These are phyloP conservation scores for Thielaviopsis ethacetica DNA, from an alignment of 2,329 filamentous ascomycete genomes.

Conservation along the genomic window DNA sequence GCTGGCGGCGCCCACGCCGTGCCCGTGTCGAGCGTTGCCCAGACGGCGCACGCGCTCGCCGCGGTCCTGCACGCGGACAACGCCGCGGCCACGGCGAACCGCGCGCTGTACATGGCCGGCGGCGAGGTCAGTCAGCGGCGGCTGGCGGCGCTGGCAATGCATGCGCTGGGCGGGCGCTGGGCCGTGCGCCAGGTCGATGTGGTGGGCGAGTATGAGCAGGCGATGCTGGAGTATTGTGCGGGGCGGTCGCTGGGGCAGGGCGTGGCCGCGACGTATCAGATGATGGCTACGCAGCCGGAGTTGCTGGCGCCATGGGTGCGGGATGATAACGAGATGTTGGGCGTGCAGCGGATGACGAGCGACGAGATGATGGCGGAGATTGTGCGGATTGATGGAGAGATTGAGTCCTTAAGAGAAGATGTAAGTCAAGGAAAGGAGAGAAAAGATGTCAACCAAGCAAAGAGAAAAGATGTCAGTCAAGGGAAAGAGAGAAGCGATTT, in stretches of 20 bases:
- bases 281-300: background rate
- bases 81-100: background rate
- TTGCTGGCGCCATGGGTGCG: background rate
- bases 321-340: background rate
- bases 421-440: background rate
- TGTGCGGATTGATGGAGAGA: background rate
- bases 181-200: background rate
- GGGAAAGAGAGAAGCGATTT: too few species aligned
- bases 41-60: background rate
- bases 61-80: background rate
- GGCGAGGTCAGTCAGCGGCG: slow-evolving; percentile 1
- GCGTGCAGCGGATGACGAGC: background rate
- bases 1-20: background rate
- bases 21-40: background rate
- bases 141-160: background rate
- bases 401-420: background rate
- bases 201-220: background rate
- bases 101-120: background rate
- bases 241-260: background rate
- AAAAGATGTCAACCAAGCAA: too few species aligned
- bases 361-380: background rate
- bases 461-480: too few species aligned
- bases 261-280: background rate
- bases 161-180: background rate
- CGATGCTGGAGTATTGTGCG: slow-evolving; percentile 2